Evolutionary conservation across 2,329 filamentous ascomycete genomes (phyloP), one percentile per base, ranked within the genome.

Genomic region (Geosmithia putterillii): DNA sequence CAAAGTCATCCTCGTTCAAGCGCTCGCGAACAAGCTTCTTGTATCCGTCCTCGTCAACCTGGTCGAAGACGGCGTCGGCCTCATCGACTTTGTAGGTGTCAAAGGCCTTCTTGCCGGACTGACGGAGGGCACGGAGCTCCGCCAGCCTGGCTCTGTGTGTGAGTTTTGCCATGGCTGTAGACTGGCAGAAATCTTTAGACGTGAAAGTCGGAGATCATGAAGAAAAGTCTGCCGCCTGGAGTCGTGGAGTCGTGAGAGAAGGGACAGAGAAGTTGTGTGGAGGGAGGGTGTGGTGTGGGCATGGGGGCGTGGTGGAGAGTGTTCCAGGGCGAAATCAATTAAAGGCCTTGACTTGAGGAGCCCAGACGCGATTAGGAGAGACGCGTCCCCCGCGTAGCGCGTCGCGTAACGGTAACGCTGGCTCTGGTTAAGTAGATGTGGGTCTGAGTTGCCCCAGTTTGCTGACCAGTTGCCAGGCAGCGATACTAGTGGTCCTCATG

Each of bases 1-100:
- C 90, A 56, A 98, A 98, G 65, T 98, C 92, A 54, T 98, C 92
- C 55, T 94, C 74, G 57, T 96, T 86, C 42, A 98, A 71, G 40
- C 92, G 82, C 44, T 83, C 79, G 37, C 92, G 79, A 14, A 98
- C 88, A 51, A 96, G 83, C 61, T 94, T 94, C 69, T 95, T 95
- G 71, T 98, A 98, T 42, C 86, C 85, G 56, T 92, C 90, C 55
- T 98, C 92, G 57, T 96, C 89, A 40, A 98, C 88, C 55, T 94
- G 89, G 49, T 96, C 92, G 66, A 96, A 98, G 38, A 98, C 70
- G 52, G 86, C 79, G 50, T 82, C 77, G 54, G 86, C 83, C 48
- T 96, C 82, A 54, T 87, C 77, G 48, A 95, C 78, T 63, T 95
- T 71, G 67, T 96, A 98, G 46, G 76, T 79, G 54, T 88, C 83